Evolutionary conservation across 2,329 filamentous ascomycete genomes (phyloP).

Genomic region (Cordyceps pruinosa): DNA sequence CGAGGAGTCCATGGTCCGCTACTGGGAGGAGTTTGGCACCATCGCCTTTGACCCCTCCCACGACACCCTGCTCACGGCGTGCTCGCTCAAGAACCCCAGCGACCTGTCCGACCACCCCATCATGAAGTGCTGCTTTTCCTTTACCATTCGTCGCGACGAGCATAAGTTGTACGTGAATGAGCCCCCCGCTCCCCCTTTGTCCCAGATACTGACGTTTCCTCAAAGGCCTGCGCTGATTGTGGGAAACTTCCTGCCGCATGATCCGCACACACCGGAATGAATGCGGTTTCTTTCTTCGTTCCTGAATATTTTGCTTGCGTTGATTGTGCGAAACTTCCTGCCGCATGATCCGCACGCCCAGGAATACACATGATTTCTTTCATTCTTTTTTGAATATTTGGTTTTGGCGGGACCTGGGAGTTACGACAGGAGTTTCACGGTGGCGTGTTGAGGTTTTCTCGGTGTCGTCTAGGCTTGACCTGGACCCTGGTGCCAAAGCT

Average conservation of each 20-base stretch:
- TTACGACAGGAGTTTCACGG: too few species aligned
- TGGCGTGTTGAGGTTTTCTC: too few species aligned
- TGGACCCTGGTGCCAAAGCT: too few species aligned
- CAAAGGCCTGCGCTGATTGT: conserved; percentile 90
- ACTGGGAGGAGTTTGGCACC: conserved; percentile 98
- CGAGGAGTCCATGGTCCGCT: conserved; percentile 89
- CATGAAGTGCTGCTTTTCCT: conserved; percentile 93
- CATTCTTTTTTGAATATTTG: too few species aligned
- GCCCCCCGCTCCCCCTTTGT: neutral
- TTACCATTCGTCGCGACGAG: conserved; percentile 89
- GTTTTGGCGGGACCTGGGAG: too few species aligned
- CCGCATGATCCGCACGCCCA: too few species aligned
- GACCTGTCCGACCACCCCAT: conserved; percentile 61
- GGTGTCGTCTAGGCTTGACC: too few species aligned
- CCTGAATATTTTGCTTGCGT: too few species aligned
- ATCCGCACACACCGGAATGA: conserved; percentile 38
- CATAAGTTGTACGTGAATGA: conserved; percentile 79
- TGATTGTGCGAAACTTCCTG: too few species aligned
- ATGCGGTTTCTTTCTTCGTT: neutral
- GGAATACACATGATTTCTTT: too few species aligned
- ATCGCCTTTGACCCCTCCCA: conserved; percentile 93
- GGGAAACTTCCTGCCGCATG: conserved; percentile 90
- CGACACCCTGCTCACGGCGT: conserved; percentile 92
- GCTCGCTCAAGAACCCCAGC: conserved; percentile 77
- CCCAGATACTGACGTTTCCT: conserved; percentile 26